Percentiles rank a stretch among this genome's conserved stretches.
phyloP scores from a whole-genome alignment of 2,329 filamentous ascomycete species.

The Colletotrichum tofieldiae region DNA sequence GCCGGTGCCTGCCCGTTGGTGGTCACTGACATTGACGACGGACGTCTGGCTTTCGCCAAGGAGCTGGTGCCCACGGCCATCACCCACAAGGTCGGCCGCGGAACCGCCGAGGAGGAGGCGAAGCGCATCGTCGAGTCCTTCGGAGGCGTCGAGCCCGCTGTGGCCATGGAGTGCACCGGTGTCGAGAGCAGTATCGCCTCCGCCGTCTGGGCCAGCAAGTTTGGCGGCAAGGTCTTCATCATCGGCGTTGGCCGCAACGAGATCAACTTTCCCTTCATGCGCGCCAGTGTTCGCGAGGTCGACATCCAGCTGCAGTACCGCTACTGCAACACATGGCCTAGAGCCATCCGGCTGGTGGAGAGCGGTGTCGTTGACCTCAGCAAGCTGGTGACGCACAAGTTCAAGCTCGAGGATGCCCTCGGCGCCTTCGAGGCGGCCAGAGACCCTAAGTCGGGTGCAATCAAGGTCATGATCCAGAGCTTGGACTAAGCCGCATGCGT shows the following conservation, averaged over 20 bases:
- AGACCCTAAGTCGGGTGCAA: conserved; percentile 92
- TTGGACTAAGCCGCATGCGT: conserved; percentile 59
- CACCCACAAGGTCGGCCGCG: conserved; percentile 83
- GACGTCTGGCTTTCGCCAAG: conserved; percentile 87
- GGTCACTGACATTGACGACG: conserved; percentile 94
- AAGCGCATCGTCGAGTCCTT: conserved; percentile 77
- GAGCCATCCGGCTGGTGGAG: conserved; percentile 89
- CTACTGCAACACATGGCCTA: conserved; percentile 96
- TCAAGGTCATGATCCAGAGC: conserved; percentile 96
- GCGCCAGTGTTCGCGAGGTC: conserved; percentile 89
- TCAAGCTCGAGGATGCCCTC: conserved; percentile 86
- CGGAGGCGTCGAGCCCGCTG: conserved; percentile 83
- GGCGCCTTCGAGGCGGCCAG: conserved; percentile 92
- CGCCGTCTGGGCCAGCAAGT: conserved; percentile 92
- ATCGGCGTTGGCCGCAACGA: conserved; percentile 97
- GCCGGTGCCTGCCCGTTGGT: conserved; percentile 92
- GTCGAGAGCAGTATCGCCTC: conserved; percentile 90
- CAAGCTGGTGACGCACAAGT: conserved; percentile 90
- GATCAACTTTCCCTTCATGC: conserved; percentile 97
- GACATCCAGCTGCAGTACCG: conserved; percentile 98
- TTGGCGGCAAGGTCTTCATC: conserved; percentile 97
- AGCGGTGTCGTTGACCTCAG: conserved; percentile 87
- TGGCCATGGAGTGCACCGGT: conserved; percentile 94
- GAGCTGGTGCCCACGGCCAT: conserved; percentile 83
- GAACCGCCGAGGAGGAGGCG: conserved; percentile 79